Percentiles rank a stretch among this genome's conserved stretches.
Evolutionary conservation across 495 filamentous ascomycete genomes (phyloP).

Genomic region (Lichenothelia convexa): DNA sequence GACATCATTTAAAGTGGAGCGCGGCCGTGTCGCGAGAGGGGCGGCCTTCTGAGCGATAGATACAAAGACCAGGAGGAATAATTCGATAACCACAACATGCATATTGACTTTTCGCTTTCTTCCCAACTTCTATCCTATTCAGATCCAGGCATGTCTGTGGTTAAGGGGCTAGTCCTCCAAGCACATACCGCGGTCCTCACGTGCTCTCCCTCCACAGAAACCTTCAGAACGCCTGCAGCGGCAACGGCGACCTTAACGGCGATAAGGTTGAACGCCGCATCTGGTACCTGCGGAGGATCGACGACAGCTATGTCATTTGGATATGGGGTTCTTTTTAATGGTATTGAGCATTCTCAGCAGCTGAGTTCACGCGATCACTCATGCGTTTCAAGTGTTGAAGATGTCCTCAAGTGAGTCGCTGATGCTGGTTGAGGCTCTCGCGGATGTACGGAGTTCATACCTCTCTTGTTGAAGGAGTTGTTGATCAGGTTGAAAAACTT

Average conservation of each 20-base stretch:
- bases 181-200: too few species aligned
- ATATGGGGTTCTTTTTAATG: not conserved
- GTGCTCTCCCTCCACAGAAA: not conserved
- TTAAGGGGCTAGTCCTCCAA: too few species aligned
- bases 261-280: slow-evolving; percentile 14
- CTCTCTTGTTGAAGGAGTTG: too few species aligned
- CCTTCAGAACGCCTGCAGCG: not conserved
- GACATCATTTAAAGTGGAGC: too few species aligned
- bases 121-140: too few species aligned
- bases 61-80: too few species aligned
- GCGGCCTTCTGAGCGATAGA: too few species aligned
- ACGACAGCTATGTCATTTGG: slow-evolving; percentile 1
- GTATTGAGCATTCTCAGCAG: not conserved
- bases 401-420: not conserved
- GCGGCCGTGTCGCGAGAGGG: too few species aligned
- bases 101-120: too few species aligned
- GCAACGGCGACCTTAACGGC: not conserved
- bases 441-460: not conserved
- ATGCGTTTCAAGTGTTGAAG: not conserved
- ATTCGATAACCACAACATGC: too few species aligned
- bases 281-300: slow-evolving; percentile 14
- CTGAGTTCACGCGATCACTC: not conserved
- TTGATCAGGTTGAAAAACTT: too few species aligned
- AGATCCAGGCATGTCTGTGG: too few species aligned
- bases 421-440: not conserved